Percentiles rank a stretch among this genome's conserved stretches.
Conservation (phyloP, 2,329 filamentous ascomycete genomes). For the Coniochaeta sp. region DNA sequence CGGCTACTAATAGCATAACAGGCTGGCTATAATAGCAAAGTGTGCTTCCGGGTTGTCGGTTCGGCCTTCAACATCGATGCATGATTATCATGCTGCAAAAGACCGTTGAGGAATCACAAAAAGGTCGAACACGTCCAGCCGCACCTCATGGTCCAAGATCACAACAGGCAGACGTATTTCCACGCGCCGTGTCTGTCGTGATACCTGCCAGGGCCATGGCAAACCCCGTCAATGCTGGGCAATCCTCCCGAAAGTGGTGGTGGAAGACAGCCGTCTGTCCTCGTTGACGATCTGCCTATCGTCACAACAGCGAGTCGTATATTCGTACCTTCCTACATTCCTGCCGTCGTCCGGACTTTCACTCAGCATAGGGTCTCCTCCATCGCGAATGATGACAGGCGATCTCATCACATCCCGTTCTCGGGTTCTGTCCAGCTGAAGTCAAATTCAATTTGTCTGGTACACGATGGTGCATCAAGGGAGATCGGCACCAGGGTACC, state of each 20-base stretch:
- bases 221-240: too few species aligned
- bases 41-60: neutral
- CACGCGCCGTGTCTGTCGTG: too few species aligned
- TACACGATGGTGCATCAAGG: neutral
- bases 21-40: neutral
- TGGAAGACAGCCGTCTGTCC: too few species aligned
- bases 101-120: neutral
- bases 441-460: slow-evolving; percentile 1
- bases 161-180: too few species aligned
- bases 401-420: neutral
- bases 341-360: neutral
- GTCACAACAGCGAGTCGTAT: neutral
- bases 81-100: neutral
- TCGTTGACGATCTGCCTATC: neutral
- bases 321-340: neutral
- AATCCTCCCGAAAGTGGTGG: too few species aligned
- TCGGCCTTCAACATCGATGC: neutral
- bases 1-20: neutral
- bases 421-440: neutral
- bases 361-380: neutral
- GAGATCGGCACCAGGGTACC: slow-evolving; percentile 2
- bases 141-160: too few species aligned
- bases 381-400: neutral
- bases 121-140: too few species aligned
- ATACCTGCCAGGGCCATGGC: too few species aligned